Evolutionary conservation across 805 yeast species (phyloP), one percentile per base, ranked within the genome.

Genomic region (Lachancea thermotolerans): DNA sequence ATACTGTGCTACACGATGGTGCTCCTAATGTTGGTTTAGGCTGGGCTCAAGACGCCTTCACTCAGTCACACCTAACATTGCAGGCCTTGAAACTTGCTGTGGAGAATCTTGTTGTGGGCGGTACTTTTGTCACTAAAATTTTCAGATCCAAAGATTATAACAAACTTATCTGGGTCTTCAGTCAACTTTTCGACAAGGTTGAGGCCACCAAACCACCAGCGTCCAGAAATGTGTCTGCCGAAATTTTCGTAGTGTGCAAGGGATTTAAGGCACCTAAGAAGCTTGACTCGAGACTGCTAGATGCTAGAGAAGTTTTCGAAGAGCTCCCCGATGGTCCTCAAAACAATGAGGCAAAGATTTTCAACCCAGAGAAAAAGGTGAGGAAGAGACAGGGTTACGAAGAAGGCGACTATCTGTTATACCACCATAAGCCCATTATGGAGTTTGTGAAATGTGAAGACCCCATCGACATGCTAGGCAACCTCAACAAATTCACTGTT

Each of bases 161-260:
- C 67, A 93, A 91, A 65, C 75, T 93, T 54, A 77, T 93, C 77
- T 93, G 99, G 99, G 95, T 91, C 3, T 91, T 93, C 70, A 89
- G 88, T 60, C 99, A 93, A 66, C 73, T 93, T 46, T 93, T 93
- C 61, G 96, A 89, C 44, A 90, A 85, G 61, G 98, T 93, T 44
- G 98, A 93, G 66, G 99, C 99, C 15, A 93, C 99, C 0, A 93
- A 93, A 62, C 99, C 99, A 7, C 98, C 99, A 8, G 90, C 98
- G 8, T 89, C 97, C 33, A 90, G 99, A 81, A 89, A 88, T 67
- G 99, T 93, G 30, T 91, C 98, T 62, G 99, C 99, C 2, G 99
- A 93, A 73, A 93, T 93, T 59, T 93, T 93, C 62, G 99, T 93
- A 39, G 97, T 90, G 32, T 93, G 99, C 69, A 82, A 82, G 64